Evolutionary conservation across 2,329 filamentous ascomycete genomes (phyloP).

Genomic region (Colletotrichum falcatum): DNA sequence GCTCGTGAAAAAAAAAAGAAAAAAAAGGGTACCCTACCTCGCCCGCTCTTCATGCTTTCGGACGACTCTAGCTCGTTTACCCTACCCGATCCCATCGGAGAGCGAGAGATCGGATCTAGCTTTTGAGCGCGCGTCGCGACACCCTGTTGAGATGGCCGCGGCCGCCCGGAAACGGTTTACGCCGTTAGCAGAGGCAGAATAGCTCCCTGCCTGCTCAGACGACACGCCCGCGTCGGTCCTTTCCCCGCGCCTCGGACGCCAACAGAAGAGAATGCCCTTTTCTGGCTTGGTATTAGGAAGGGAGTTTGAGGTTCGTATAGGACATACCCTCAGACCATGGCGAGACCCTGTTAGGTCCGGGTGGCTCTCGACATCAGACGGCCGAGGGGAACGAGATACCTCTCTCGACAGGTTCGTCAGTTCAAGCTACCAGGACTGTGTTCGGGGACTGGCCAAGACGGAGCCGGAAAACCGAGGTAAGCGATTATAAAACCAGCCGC

Average conservation of each 20-base stretch:
- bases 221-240: too few species aligned
- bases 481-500: neutral
- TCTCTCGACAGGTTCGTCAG: neutral
- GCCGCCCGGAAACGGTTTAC: too few species aligned
- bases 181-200: too few species aligned
- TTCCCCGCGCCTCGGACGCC: too few species aligned
- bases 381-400: conserved; percentile 4
- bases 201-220: too few species aligned
- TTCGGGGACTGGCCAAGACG: neutral
- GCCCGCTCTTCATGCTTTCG: neutral
- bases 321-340: neutral
- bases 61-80: neutral
- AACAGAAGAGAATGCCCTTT: too few species aligned
- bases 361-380: neutral
- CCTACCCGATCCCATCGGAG: neutral
- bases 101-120: neutral
- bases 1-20: too few species aligned
- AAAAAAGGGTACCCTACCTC: too few species aligned
- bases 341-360: conserved; percentile 5
- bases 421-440: too few species aligned
- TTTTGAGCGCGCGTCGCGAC: neutral
- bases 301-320: neutral
- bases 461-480: neutral
- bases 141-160: conserved; percentile 4
- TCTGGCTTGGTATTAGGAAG: too few species aligned